These are phyloP conservation scores for Brassica cretica DNA, from an alignment of 345 rosid genomes.

Conservation along the genomic window DNA sequence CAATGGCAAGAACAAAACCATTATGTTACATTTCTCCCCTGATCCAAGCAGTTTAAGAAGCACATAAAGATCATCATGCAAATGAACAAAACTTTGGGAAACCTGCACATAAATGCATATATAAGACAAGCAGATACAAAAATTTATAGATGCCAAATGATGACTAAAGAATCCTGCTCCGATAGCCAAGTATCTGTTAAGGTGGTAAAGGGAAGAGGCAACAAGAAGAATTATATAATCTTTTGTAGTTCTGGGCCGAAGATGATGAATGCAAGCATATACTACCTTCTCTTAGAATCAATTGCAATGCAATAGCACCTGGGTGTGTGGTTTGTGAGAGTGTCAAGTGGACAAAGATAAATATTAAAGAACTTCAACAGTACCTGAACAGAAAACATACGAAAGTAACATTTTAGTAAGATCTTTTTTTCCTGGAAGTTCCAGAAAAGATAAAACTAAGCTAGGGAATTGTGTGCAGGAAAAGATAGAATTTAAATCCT, in stretches of 20 bases:
- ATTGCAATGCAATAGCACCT: neutral
- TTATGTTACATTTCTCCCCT: too few species aligned
- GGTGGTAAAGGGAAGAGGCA: neutral
- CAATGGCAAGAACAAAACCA: too few species aligned
- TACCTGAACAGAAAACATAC: too few species aligned
- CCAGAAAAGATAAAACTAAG: too few species aligned
- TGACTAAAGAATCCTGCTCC: neutral
- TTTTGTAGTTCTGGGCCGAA: neutral
- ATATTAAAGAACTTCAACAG: too few species aligned
- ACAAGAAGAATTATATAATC: neutral
- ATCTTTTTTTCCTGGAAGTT: too few species aligned
- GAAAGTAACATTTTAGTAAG: neutral
- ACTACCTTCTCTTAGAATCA: neutral
- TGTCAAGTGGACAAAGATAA: neutral
- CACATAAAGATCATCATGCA: neutral
- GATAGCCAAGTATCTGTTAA: neutral
- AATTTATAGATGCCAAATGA: neutral
- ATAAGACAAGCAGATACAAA: neutral
- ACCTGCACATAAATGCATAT: neutral
- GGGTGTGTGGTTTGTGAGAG: neutral
- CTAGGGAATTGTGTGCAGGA: too few species aligned
- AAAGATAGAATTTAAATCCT: conserved; percentile 19
- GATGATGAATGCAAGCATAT: neutral
- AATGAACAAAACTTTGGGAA: neutral
- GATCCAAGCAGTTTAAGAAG: too few species aligned